Conservation (phyloP, 2,329 filamentous ascomycete species). For the Cadophora luteo-olivacea region DNA sequence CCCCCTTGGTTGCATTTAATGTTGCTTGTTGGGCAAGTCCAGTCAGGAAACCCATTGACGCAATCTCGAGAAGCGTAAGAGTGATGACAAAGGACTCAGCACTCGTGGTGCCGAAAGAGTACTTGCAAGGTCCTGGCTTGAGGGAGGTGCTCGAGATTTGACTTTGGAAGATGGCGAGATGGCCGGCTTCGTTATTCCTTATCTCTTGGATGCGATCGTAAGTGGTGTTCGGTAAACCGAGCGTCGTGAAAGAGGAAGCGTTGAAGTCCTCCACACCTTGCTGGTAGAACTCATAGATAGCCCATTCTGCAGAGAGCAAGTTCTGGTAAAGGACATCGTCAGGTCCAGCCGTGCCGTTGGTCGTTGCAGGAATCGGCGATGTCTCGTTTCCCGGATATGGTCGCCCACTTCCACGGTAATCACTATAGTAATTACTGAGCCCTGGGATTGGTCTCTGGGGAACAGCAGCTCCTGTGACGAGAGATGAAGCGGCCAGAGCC, state of each 20-base stretch:
- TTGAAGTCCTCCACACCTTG: constrained; percentile 51
- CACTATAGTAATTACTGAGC: constrained; percentile 45
- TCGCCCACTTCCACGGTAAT: constrained; percentile 43
- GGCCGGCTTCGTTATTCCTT: constrained; percentile 54
- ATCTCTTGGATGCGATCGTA: constrained; percentile 50
- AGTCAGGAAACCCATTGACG: constrained; percentile 50
- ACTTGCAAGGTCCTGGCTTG: constrained; percentile 49
- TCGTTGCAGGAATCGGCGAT: constrained; percentile 43
- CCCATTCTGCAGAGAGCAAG: constrained; percentile 52
- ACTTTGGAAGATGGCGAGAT: constrained; percentile 53
- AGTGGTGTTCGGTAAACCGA: constrained; percentile 49
- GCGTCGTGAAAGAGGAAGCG: constrained; percentile 43
- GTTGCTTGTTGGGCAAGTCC: constrained; percentile 47
- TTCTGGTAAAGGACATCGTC: constrained; percentile 54
- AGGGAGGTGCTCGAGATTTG: constrained; percentile 50
- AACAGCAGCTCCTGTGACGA: constrained; percentile 10
- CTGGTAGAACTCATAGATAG: constrained; percentile 53
- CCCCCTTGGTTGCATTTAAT: constrained; percentile 45
- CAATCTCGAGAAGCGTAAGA: constrained; percentile 47
- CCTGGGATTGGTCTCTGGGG: constrained; percentile 42
- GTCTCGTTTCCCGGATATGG: constrained; percentile 49
- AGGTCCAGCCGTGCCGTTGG: constrained; percentile 43
- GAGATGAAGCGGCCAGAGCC: constrained; percentile 17
- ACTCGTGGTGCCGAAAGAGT: constrained; percentile 41
- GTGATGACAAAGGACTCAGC: constrained; percentile 42